A percentile compares a stretch with the other conserved stretches of the same genome.
phyloP scores from a whole-genome alignment of 2,329 filamentous ascomycete species.

The Cladophialophora exuberans region DNA sequence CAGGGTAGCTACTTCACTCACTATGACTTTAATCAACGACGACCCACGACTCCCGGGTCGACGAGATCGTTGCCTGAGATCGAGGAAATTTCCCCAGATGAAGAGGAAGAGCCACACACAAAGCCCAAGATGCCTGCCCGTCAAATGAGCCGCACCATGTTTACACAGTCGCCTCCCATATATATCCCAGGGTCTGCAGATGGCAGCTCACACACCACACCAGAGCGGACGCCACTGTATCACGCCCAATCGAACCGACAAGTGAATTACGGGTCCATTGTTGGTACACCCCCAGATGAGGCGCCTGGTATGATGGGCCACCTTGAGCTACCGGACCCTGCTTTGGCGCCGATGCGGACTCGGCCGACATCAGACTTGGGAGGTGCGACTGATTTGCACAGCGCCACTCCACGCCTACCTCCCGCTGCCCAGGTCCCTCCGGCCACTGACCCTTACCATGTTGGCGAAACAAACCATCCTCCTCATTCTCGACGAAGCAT shows the following conservation, averaged over 20 bases:
- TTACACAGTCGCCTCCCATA: conserved; percentile 40
- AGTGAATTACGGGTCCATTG: conserved; percentile 65
- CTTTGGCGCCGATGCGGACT: conserved; percentile 50
- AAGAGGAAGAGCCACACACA: conserved; percentile 18
- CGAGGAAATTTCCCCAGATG: conserved; percentile 24
- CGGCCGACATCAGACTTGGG: conserved; percentile 4
- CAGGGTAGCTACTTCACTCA: conserved; percentile 30
- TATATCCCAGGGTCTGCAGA: conserved; percentile 43
- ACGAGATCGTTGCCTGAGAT: conserved; percentile 16
- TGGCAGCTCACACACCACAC: conserved; percentile 27
- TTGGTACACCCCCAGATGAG: conserved; percentile 50
- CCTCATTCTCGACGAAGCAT: conserved; percentile 14
- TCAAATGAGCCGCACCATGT: conserved; percentile 34
- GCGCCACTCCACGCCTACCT: conserved; percentile 15
- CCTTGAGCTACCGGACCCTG: conserved; percentile 65
- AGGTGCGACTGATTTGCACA: not conserved
- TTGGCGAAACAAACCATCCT: conserved; percentile 17
- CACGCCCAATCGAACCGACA: conserved; percentile 5
- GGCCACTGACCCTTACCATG: conserved; percentile 26
- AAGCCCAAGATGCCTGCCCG: conserved; percentile 25
- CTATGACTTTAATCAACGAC: conserved; percentile 30
- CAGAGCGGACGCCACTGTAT: conserved; percentile 25
- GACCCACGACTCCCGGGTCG: conserved; percentile 14
- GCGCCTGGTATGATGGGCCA: conserved; percentile 45
- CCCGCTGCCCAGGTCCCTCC: conserved; percentile 22